These are phyloP conservation scores for Aspergillus sp. DNA, from an alignment of 2,329 filamentous ascomycete species.

Conservation along the genomic window DNA sequence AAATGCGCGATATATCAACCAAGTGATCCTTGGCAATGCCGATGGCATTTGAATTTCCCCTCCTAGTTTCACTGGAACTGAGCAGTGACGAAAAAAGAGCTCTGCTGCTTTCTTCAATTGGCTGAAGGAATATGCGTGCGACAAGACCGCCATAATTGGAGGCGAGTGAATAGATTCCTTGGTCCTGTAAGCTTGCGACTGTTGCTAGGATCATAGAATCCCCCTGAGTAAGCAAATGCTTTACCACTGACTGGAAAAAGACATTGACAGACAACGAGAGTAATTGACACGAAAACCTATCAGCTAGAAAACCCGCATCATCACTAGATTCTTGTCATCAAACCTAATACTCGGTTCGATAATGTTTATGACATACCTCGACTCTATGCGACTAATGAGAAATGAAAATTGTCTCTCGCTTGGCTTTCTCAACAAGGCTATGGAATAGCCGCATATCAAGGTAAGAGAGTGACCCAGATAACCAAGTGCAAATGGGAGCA, in stretches of 20 bases:
- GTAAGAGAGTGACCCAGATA: constrained; percentile 71
- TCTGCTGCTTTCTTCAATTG: constrained; percentile 88
- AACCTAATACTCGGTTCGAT: not conserved
- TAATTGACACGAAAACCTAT: constrained; percentile 65
- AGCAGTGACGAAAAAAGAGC: constrained; percentile 84
- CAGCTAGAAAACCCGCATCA: constrained; percentile 46
- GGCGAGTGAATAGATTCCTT: constrained; percentile 88
- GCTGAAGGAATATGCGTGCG: constrained; percentile 86
- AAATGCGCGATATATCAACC: constrained; percentile 60
- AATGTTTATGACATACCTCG: constrained; percentile 32
- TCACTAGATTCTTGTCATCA: constrained; percentile 17
- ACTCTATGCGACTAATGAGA: constrained; percentile 42
- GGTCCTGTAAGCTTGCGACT: constrained; percentile 70
- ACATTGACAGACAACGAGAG: constrained; percentile 73
- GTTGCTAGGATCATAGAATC: constrained; percentile 83
- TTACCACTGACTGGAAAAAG: constrained; percentile 82
- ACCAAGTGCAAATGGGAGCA: constrained; percentile 83
- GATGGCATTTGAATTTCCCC: constrained; percentile 10
- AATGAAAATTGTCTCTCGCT: constrained; percentile 64
- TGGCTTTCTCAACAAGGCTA: constrained; percentile 56
- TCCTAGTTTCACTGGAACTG: constrained; percentile 29
- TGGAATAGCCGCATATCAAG: constrained; percentile 66
- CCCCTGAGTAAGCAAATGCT: constrained; percentile 90
- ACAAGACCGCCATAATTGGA: constrained; percentile 91
- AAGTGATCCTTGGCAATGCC: constrained; percentile 28